Percentiles rank a stretch among this genome's conserved stretches.
Conservation (phyloP, 2,329 filamentous ascomycete genomes). For the Apiospora kogelbergensis region DNA sequence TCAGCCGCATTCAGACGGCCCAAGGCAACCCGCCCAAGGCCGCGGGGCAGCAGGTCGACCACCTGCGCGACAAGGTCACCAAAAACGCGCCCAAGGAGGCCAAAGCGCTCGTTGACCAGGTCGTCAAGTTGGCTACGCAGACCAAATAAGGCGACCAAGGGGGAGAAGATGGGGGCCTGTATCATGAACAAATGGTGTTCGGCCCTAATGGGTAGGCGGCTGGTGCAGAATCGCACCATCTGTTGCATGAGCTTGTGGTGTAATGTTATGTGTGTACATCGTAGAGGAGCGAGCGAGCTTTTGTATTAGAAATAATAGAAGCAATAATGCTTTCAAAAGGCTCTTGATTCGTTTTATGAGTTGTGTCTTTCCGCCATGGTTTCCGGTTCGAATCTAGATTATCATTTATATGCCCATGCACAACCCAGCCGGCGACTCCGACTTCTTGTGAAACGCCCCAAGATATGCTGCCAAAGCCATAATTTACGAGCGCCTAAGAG, state of each 20-base stretch:
- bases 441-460: neutral
- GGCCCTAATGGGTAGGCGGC: neutral
- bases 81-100: slow-evolving; percentile 53
- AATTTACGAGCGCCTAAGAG: neutral
- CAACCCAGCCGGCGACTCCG: neutral
- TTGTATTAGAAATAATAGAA: neutral
- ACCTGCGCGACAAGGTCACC: slow-evolving; percentile 56
- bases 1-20: slow-evolving; percentile 57
- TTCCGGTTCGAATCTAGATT: neutral
- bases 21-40: slow-evolving; percentile 53
- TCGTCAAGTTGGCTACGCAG: slow-evolving; percentile 30
- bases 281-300: neutral
- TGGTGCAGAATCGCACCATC: neutral
- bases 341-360: neutral
- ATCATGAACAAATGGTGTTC: no score
- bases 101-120: slow-evolving; percentile 50
- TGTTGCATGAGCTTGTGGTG: neutral
- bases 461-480: neutral
- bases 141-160: neutral
- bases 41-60: slow-evolving; percentile 53
- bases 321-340: neutral
- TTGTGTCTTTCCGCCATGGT: neutral
- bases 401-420: neutral
- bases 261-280: neutral
- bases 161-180: no score